phyloP scores from a whole-genome alignment of 2,329 filamentous ascomycete genomes.

The Fusarium scirpi region DNA sequence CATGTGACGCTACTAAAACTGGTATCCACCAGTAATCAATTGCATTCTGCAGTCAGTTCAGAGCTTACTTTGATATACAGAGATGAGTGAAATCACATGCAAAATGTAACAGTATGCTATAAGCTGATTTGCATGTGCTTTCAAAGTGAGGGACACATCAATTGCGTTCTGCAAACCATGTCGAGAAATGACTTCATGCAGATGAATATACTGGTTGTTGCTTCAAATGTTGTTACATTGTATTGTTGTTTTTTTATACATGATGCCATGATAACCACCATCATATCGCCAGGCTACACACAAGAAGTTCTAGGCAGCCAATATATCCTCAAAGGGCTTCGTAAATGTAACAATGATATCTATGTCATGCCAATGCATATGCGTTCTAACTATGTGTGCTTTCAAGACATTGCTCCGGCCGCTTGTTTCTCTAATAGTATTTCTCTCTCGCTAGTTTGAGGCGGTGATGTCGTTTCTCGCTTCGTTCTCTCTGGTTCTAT shows the following conservation, averaged over 20 bases:
- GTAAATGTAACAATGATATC: constrained; percentile 8
- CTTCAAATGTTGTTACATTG: background rate
- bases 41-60: background rate
- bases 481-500: constrained; percentile 12
- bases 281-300: constrained; percentile 2
- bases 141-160: background rate
- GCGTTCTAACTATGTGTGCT: constrained; percentile 8
- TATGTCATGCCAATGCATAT: constrained; percentile 22
- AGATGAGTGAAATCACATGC: constrained; percentile 26
- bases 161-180: background rate
- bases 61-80: background rate
- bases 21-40: constrained; percentile 5
- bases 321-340: constrained; percentile 8
- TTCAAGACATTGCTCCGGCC: constrained; percentile 39
- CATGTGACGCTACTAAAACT: constrained; percentile 29
- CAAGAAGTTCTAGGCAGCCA: background rate
- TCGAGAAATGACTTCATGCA: background rate
- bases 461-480: constrained; percentile 16
- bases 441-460: constrained; percentile 27
- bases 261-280: constrained; percentile 15
- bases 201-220: background rate
- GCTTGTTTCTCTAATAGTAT: constrained; percentile 37
- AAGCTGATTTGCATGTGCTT: constrained; percentile 6
- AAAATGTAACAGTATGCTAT: background rate
- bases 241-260: constrained; percentile 14